Evolutionary conservation across 2,329 filamentous ascomycete species (phyloP).

Genomic region (Colletotrichum tofieldiae): DNA sequence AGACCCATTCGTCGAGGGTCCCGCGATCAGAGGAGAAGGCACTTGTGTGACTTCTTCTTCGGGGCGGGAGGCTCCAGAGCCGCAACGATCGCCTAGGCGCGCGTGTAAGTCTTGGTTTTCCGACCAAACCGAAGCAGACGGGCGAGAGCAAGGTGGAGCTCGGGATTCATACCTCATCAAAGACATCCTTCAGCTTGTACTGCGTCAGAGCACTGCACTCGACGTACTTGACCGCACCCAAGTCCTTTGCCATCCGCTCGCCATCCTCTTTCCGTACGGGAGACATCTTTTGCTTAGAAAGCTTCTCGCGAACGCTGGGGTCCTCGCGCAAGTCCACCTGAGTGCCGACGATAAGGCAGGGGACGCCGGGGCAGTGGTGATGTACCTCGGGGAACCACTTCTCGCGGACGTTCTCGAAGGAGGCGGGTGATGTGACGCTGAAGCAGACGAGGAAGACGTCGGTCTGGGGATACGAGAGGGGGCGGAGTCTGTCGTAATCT

Average conservation of each 20-base stretch:
- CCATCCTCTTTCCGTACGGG: slow-evolving; percentile 94
- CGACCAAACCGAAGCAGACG: slow-evolving; percentile 30
- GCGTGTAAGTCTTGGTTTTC: slow-evolving; percentile 36
- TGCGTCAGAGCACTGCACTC: slow-evolving; percentile 98
- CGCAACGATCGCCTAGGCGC: slow-evolving; percentile 88
- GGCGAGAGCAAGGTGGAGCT: background rate
- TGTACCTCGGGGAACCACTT: slow-evolving; percentile 99
- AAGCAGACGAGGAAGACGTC: slow-evolving; percentile 99
- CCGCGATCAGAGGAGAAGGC: slow-evolving; percentile 73
- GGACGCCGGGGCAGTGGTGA: slow-evolving; percentile 97
- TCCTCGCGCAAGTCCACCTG: slow-evolving; percentile 98
- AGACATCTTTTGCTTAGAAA: slow-evolving; percentile 95
- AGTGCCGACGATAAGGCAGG: slow-evolving; percentile 97
- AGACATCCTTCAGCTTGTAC: slow-evolving; percentile 99
- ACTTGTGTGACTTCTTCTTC: slow-evolving; percentile 83
- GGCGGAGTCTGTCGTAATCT: slow-evolving; percentile 98
- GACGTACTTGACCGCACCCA: slow-evolving; percentile 98
- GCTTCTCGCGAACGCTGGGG: slow-evolving; percentile 87
- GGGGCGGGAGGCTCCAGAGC: slow-evolving; percentile 89
- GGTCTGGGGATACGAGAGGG: slow-evolving; percentile 97
- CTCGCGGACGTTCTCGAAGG: slow-evolving; percentile 98
- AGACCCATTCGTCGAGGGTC: slow-evolving; percentile 23
- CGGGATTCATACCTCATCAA: slow-evolving; percentile 85
- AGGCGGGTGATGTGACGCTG: slow-evolving; percentile 96
- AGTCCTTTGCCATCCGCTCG: slow-evolving; percentile 95